Evolutionary conservation across 2,329 filamentous ascomycete species (phyloP), one percentile per base, ranked within the genome.

Genomic region (Harringtonia aguacate): DNA sequence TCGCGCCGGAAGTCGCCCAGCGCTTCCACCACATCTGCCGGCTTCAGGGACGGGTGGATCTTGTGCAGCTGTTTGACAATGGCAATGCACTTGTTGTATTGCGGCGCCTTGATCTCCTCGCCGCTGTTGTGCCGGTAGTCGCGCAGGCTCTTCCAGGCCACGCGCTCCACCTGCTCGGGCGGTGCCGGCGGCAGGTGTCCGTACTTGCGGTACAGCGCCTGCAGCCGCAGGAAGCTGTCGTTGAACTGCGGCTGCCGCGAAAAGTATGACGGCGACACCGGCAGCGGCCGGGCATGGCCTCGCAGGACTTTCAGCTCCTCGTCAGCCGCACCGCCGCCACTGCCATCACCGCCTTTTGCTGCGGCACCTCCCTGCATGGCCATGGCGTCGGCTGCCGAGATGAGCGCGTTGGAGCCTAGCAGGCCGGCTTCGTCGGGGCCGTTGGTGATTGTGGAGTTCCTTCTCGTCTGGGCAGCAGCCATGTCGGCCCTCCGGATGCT

Each of bases 221-320:
- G 77, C 39, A 98, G 72, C 37, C 71, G 67, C 52, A 97, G 75
- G 54, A 84, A 77, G 56, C 85, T 77, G 65, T 98, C 92, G 64
- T 83, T 92, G 70, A 95, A 95, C 44, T 75, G 72, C 2, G 89
- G 84, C 48, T 82, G 82, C 42, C 83, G 83, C 42, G 87, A 89
- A 69, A 97, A 98, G 67, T 98, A 98, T n/a, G 90, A 92, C 3
- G 86, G 81, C 30, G 89, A 95, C 22, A 75, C 73, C 18, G 92
- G 92, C 30, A 95, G 69, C 20, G 94, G 70, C 52, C 92, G 86
- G 43, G 85, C 80, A 51, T 77, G 73, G 22, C 55, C 51, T 1
- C 20, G 8, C 21, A 46, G 15, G 3, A 15, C 13, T n/a, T n/a
- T n/a, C n/a, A 21, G 27, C 9, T 3, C 4, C 15, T 4, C 8